These are phyloP conservation scores for Diplodia sapinea DNA, from an alignment of 2,329 filamentous ascomycete genomes.

Conservation along the genomic window DNA sequence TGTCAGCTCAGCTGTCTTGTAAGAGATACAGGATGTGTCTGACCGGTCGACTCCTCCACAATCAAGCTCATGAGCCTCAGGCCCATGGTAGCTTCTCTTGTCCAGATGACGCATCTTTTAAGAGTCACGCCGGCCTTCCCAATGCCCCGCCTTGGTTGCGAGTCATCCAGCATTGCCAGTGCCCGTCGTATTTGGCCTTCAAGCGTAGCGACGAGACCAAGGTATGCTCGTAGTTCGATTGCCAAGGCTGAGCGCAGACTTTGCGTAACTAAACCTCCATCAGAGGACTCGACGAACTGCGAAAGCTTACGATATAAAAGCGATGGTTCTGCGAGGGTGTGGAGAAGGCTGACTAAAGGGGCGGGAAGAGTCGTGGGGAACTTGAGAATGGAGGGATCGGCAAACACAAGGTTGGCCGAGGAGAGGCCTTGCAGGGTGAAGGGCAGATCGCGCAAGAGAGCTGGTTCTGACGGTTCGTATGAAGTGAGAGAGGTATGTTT, in stretches of 20 bases:
- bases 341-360: constrained; percentile 83
- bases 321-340: constrained; percentile 90
- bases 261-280: constrained; percentile 86
- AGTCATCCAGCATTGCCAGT: constrained; percentile 73
- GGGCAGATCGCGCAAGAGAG: constrained; percentile 71
- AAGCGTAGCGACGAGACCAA: constrained; percentile 87
- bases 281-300: constrained; percentile 78
- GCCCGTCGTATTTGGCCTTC: constrained; percentile 91
- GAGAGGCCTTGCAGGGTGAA: constrained; percentile 93
- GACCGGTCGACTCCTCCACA: constrained; percentile 83
- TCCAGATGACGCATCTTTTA: constrained; percentile 97
- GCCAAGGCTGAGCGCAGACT: constrained; percentile 87
- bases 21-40: constrained; percentile 35
- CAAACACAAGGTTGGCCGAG: constrained; percentile 81
- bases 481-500: constrained; percentile 28
- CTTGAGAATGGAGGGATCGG: constrained; percentile 70
- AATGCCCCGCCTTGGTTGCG: constrained; percentile 70
- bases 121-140: constrained; percentile 90
- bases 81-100: constrained; percentile 94
- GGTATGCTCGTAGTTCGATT: constrained; percentile 83
- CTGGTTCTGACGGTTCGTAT: constrained; percentile 51
- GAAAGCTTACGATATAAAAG: constrained; percentile 85
- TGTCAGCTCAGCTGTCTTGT: constrained; percentile 10
- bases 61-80: constrained; percentile 91
- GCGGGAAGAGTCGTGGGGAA: constrained; percentile 80